Base-by-base conservation (phyloP, 2,329 filamentous ascomycete species). In the Aspergillus puulaauensis region DNA sequence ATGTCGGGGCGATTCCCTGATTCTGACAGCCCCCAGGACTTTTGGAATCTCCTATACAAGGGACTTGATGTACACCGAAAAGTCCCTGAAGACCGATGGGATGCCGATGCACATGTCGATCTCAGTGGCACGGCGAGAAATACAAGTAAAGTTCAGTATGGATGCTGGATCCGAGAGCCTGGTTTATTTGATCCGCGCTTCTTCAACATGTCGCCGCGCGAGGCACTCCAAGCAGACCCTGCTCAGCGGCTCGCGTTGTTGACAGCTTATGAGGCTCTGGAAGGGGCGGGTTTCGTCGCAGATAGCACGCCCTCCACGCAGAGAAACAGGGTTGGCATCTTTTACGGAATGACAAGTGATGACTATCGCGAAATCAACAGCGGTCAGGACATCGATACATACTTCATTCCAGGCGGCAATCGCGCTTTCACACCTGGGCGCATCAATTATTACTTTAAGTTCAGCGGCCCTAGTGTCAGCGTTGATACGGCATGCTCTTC, bases 201-300 rank as follows among this genome's bases (percentile, higher is more conserved):
- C 76, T 93, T 93, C 83, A 91, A 91, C 74, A 92, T 93, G 87
- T 92, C 89, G 37, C 89, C 90, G 6, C 85, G 89, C 65, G 90
- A 93, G 74, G 90, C 90, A 27, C 84, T 86, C 52, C 89, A 92
- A 69, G 91, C 89, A 1, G 90, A 93, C 70, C 90, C 90, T 0
- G 91, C 91, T 83, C 90, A 92, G 70, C 84, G 90, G 64, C 81
- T 93, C 64, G 88, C 89, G 3, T 77, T 95, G 21, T 84, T 88
- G 6, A 92, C 90, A 4, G 89, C 89, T 0, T 93, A 92, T 66
- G 90, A 93, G 70, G 90, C 90, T 0, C 79, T 95, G 43, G 90
- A 95, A 71, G 90, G 90, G 85, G 87, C 88, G 40, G 90, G 90
- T 1, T 90, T 90, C 67, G 86, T 91, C 9, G 86, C 88, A 0